These are phyloP conservation scores for Penicillium sp. DNA, from an alignment of 2,329 filamentous ascomycete genomes.

Conservation along the genomic window DNA sequence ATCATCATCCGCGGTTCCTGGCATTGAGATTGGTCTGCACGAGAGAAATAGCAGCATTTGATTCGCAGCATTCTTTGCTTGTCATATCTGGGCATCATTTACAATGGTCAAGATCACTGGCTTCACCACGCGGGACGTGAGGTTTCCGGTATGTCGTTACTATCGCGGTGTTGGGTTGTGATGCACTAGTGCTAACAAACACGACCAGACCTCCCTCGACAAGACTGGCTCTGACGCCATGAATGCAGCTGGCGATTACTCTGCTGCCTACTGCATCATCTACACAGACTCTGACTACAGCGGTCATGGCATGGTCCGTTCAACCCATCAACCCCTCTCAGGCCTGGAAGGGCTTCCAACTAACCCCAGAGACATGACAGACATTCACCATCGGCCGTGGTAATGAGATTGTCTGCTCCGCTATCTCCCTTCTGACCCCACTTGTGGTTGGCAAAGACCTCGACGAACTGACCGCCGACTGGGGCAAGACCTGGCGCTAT, in stretches of 20 bases:
- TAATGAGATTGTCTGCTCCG: constrained; percentile 87
- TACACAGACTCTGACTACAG: constrained; percentile 64
- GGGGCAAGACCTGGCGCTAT: constrained; percentile 86
- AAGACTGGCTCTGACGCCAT: constrained; percentile 97
- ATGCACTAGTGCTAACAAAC: background rate
- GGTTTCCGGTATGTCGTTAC: constrained; percentile 58
- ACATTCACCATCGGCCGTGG: constrained; percentile 61
- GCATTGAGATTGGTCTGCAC: constrained; percentile 1
- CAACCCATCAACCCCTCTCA: no score
- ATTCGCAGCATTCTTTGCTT: background rate
- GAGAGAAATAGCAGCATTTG: constrained; percentile 9
- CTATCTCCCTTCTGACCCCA: constrained; percentile 73
- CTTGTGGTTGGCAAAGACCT: constrained; percentile 73
- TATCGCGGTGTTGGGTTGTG: background rate
- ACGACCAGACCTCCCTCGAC: constrained; percentile 74
- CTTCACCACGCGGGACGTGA: constrained; percentile 69
- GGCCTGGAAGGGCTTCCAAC: no score
- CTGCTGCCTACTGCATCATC: constrained; percentile 88
- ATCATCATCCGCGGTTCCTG: no score
- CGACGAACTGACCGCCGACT: constrained; percentile 71
- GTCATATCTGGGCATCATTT: background rate
- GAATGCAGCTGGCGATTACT: constrained; percentile 92
- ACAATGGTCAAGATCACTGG: constrained; percentile 65
- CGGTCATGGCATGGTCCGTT: constrained; percentile 44
- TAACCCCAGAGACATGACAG: constrained; percentile 21